Conservation (phyloP, 148 eudicot genomes). For the Suaeda aralocaspica region DNA sequence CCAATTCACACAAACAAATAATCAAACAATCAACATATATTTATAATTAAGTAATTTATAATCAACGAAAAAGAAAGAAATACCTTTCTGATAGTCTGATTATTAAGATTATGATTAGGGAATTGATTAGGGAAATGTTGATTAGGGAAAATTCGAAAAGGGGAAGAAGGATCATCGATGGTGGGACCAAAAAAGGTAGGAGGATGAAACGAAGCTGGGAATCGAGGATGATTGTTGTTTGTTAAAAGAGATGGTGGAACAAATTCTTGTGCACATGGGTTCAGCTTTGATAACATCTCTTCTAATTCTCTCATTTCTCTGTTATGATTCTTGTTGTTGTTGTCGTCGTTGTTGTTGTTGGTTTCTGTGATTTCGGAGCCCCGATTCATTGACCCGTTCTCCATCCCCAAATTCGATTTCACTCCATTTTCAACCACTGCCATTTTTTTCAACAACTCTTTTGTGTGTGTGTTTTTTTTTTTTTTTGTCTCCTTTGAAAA, state of each 20-base stretch:
- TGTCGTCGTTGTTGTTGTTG: not conserved
- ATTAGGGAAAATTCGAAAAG: conserved; percentile 2
- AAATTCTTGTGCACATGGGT: conserved; percentile 42
- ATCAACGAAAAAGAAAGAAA: not conserved
- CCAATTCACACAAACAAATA: not conserved
- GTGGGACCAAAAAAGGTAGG: not conserved
- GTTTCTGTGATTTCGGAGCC: not conserved
- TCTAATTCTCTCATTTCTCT: conserved; percentile 34
- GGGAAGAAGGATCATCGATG: not conserved
- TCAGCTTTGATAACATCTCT: conserved; percentile 34
- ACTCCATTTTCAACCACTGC: conserved; percentile 16
- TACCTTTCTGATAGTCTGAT: not conserved
- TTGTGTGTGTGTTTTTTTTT: not conserved
- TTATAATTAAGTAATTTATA: not conserved
- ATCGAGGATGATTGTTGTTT: not conserved
- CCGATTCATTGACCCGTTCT: conserved; percentile 11
- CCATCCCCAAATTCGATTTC: not conserved
- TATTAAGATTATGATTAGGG: not conserved
- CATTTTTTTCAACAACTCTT: conserved; percentile 7
- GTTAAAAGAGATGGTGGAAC: conserved; percentile 28
- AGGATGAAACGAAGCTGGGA: not conserved
- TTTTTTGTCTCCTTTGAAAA: conserved; percentile 15
- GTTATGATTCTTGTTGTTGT: conserved; percentile 12
- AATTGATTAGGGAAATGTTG: not conserved
- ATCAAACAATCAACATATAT: not conserved